Base-by-base conservation (phyloP, 164 flowering plant genomes). In the Sextonia rubra region DNA sequence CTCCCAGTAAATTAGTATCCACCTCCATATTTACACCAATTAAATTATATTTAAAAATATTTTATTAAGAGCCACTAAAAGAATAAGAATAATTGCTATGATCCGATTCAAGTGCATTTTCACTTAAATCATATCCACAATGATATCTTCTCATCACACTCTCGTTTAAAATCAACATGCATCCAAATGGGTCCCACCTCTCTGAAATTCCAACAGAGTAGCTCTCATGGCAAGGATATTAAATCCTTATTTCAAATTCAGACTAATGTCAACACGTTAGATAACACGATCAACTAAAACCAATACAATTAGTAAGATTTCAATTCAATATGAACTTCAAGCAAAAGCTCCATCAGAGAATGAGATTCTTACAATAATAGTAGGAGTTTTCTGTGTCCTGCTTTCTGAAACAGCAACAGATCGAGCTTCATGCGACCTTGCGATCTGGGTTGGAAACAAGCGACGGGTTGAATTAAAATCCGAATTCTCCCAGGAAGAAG, bases 361-460 rank as follows among this genome's bases (percentile, higher is more conserved):
- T 24, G 60, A 24, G 26, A 23, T 24, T 15, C 70, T 68, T 25
- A 68, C 70, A 49, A 48, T 3, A 24, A 23, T 23, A 29, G 60
- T 24, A 23, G 60, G 44, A 9, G 55, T 44, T 66, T 44, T 66
- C 20, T 14, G 20, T 1, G 69, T 66, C 47, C 52, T 37, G 20
- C 37, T 66, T 20, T 44, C 69, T 4, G 69, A 44, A 6, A 30
- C 44, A 32, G 44, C 44, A 30, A 64, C 73, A 6, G 74, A 68
- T 48, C 24, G 74, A 48, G 14, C 68, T 23, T 17, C 67, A 9
- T 55, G 32, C 26, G 63, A 49, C 20, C 23, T 49, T 2, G 63
- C 7, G 22, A 64, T 24, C 69, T 64, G 69, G 18, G 61, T 65
- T 26, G 55, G 75, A 30, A 64, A 47, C 48, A 25, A 7, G 68